Base-by-base conservation (phyloP, 768 basidiomycete species). In the Collybia sordida region DNA sequence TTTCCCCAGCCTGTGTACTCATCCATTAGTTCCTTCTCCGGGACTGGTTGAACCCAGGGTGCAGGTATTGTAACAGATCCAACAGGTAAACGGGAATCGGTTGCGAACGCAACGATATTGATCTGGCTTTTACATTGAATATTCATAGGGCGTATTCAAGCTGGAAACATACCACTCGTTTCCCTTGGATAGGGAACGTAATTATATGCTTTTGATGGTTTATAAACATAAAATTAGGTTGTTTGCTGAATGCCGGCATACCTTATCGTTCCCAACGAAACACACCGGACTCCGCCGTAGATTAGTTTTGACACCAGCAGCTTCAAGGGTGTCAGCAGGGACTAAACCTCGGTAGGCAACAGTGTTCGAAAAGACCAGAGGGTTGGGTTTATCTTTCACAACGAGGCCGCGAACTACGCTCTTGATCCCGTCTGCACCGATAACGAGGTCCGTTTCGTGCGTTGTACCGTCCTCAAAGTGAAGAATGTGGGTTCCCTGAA, bases 391-490 rank as follows among this genome's bases (percentile, higher is more conserved):
- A 1, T 56, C 59, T n/a, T 64, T 68, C 2, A 65, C 56, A 14
- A 81, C 72, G 44, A 64, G 66, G 35, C 53, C 54, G 34, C 80
- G 74, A 15, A 72, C 62, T 3, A 62, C 55, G 54, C 81, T 83
- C 64, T 78, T 83, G 43, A 77, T 68, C 6, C 80, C 80, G 50
- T 82, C 80, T 3, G 77, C 75, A 54, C 77, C 79, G 34, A 83
- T 65, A 4, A 82, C 68, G 4, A 82, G 57, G 49, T 80, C 77
- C 3, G 77, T 64, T 52, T 73, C 70, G 49, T 75, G 64, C 0
- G 63, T 68, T 11, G 73, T 75, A 6, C 77, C 77, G 52, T 83
- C 81, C 6, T 71, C 56, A 51, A 83, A 85, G 21, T 70, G 65
- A 4, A 83, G 59, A 6, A 66, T 53, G 6, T 70, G 60, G 3